These are phyloP conservation scores for Curvularia spicifera DNA, from an alignment of 2,329 filamentous ascomycete genomes.

Conservation along the genomic window DNA sequence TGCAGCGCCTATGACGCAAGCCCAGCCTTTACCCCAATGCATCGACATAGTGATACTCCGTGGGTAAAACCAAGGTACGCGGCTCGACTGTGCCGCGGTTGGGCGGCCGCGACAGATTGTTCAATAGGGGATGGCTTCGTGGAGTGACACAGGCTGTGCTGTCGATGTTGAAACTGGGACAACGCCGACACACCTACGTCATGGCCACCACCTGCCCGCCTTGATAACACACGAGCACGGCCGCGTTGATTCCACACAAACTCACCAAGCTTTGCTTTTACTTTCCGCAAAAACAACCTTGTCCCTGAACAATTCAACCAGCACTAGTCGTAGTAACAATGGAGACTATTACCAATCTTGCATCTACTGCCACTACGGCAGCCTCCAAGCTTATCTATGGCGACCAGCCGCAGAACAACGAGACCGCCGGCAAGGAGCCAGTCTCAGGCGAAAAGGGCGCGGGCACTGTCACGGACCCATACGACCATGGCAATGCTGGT, in stretches of 20 bases:
- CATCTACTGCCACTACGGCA: slow-evolving; percentile 29
- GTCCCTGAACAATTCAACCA: slow-evolving; percentile 4
- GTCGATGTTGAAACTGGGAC: slow-evolving; percentile 15
- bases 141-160: slow-evolving; percentile 16
- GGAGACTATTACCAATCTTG: slow-evolving; percentile 50
- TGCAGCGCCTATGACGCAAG: slow-evolving; percentile 3
- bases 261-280: slow-evolving; percentile 6
- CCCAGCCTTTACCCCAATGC: slow-evolving; percentile 6
- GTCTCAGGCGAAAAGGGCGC: slow-evolving; percentile 73
- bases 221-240: slow-evolving; percentile 17
- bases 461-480: slow-evolving; percentile 73
- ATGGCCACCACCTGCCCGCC: slow-evolving; percentile 17
- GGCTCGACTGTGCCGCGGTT: slow-evolving; percentile 19
- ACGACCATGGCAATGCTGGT: slow-evolving; percentile 75
- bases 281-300: slow-evolving; percentile 1
- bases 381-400: slow-evolving; percentile 50
- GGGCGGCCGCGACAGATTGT: slow-evolving; percentile 24
- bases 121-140: slow-evolving; percentile 19
- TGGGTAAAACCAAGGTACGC: slow-evolving; percentile 10
- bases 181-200: slow-evolving; percentile 28
- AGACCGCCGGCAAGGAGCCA: slow-evolving; percentile 65
- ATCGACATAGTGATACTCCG: background rate
- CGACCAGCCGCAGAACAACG: slow-evolving; percentile 47
- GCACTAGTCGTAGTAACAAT: slow-evolving; percentile 27
- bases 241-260: slow-evolving; percentile 12